Percentiles rank a stretch among this genome's conserved stretches.
phyloP scores from a whole-genome alignment of 225 moss, liverwort and hornwort species.

The Lunularia cruciata region DNA sequence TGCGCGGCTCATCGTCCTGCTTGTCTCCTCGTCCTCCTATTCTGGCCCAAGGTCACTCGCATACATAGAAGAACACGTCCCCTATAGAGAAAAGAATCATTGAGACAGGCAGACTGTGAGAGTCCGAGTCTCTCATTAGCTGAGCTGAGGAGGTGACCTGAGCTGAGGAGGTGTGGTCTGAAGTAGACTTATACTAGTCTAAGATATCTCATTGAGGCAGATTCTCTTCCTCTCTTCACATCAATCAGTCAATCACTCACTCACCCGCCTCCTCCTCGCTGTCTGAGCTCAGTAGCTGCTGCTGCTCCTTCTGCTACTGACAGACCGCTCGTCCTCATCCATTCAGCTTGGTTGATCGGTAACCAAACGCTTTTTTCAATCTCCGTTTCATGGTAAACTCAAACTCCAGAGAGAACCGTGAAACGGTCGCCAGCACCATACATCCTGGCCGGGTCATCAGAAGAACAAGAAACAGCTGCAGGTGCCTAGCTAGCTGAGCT shows the following conservation, averaged over 20 bases:
- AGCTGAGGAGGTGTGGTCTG: too few species aligned
- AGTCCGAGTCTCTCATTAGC: constrained; percentile 11
- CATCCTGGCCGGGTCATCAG: not conserved
- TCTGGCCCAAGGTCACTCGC: not conserved
- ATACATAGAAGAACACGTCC: not conserved
- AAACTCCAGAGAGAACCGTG: not conserved
- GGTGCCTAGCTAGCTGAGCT: not conserved
- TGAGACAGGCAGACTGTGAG: not conserved
- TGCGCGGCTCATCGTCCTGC: not conserved
- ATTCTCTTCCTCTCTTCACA: constrained; percentile 14
- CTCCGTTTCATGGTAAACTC: not conserved
- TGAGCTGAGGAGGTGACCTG: too few species aligned
- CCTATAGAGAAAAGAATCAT: not conserved
- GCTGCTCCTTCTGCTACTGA: constrained; percentile 14
- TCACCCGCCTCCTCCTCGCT: not conserved
- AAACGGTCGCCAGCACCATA: constrained; percentile 1
- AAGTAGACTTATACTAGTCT: not conserved
- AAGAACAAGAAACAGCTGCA: not conserved
- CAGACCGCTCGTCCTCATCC: constrained; percentile 4
- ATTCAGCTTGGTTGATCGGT: constrained; percentile 10
- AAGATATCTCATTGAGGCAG: constrained; percentile 1
- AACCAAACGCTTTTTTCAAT: constrained; percentile 8
- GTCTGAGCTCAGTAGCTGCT: not conserved
- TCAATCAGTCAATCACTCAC: not conserved
- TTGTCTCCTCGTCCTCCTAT: not conserved